phyloP scores from a whole-genome alignment of 345 rosid genomes.

The Boechera stricta region DNA sequence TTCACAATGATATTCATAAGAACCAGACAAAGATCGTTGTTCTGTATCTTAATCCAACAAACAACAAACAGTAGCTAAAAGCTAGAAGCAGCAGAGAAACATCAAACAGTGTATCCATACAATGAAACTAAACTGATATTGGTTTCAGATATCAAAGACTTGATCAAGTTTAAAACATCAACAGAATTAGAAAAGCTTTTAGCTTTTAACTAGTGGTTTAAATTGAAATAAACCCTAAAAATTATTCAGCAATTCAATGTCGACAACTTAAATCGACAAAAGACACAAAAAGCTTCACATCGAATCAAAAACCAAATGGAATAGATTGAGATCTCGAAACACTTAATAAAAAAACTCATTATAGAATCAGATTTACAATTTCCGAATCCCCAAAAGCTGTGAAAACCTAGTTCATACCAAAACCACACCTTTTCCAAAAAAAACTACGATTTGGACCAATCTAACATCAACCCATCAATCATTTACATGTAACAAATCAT shows the following conservation, averaged over 20 bases:
- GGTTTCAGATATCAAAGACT: background rate
- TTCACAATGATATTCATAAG: constrained; percentile 9
- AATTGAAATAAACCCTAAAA: constrained; percentile 32
- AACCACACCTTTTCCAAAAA: background rate
- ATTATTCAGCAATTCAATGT: constrained; percentile 5
- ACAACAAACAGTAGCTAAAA: constrained; percentile 1
- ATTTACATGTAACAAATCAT: constrained; percentile 24
- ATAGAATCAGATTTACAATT: constrained; percentile 9
- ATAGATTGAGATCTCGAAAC: constrained; percentile 24
- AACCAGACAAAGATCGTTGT: background rate
- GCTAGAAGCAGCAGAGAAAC: constrained; percentile 12
- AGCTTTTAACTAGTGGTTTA: background rate
- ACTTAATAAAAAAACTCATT: background rate
- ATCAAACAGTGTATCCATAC: background rate
- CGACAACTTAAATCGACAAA: background rate
- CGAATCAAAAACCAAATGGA: constrained; percentile 5
- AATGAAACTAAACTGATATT: background rate
- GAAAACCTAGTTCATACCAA: constrained; percentile 28
- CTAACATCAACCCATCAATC: constrained; percentile 32
- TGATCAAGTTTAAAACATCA: background rate
- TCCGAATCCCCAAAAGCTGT: background rate
- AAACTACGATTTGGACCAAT: constrained; percentile 16
- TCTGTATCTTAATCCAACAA: constrained; percentile 2
- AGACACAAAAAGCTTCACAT: background rate
- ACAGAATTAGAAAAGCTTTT: background rate